Conservation (phyloP, 441 rosid genomes). For the Arabidopsis lyrata region DNA sequence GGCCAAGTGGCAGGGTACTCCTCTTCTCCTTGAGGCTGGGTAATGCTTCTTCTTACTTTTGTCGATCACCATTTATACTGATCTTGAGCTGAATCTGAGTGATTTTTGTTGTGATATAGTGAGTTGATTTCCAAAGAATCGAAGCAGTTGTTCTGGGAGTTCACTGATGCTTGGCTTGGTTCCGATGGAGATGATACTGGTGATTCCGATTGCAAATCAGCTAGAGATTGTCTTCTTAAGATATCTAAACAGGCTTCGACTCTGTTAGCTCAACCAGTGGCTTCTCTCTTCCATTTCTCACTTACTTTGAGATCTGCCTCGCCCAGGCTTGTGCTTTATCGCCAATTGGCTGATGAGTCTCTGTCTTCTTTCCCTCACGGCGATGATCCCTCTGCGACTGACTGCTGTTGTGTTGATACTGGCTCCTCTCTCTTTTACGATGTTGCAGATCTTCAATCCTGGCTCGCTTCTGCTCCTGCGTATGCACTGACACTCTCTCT, state of each 20-base stretch:
- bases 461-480: conserved; percentile 70
- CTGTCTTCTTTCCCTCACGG: conserved; percentile 87
- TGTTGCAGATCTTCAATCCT: conserved; percentile 63
- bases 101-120: conserved; percentile 50
- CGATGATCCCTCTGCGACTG: conserved; percentile 56
- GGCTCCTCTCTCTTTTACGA: conserved; percentile 85
- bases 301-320: conserved; percentile 91
- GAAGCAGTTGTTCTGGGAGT: conserved; percentile 90
- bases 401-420: conserved; percentile 95
- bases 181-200: conserved; percentile 56
- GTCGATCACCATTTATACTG: conserved; percentile 29
- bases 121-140: conserved; percentile 88
- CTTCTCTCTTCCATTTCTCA: conserved; percentile 85
- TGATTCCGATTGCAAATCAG: conserved; percentile 62
- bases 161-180: conserved; percentile 77
- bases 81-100: conserved; percentile 8
- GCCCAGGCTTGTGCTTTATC: conserved; percentile 87
- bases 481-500: conserved; percentile 47
- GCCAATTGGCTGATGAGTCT: conserved; percentile 95
- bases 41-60: conserved; percentile 43
- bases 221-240: conserved; percentile 80
- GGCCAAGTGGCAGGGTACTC: conserved; percentile 98
- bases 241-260: conserved; percentile 63
- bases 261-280: conserved; percentile 66
- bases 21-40: conserved; percentile 97